Percentiles rank a stretch among this genome's conserved stretches.
phyloP scores from a whole-genome alignment of 2,329 filamentous ascomycete species.

The Didymella keratinophila region DNA sequence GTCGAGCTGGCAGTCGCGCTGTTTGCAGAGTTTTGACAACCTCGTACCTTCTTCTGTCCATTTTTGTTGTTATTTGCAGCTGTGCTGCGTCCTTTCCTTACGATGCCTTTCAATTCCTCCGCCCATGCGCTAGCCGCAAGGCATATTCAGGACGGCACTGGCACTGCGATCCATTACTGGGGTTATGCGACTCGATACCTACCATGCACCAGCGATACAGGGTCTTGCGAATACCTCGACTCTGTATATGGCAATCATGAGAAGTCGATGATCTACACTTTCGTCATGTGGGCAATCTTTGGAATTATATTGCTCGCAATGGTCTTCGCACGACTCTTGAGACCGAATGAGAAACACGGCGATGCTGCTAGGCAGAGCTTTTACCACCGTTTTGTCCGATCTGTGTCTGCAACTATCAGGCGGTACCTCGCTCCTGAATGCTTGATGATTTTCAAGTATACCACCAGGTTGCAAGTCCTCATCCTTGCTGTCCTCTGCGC shows the following conservation, averaged over 20 bases:
- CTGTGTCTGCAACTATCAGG: slow-evolving; percentile 52
- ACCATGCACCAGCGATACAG: slow-evolving; percentile 63
- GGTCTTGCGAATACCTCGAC: slow-evolving; percentile 65
- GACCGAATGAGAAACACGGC: slow-evolving; percentile 21
- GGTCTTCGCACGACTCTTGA: slow-evolving; percentile 38
- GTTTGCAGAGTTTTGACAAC: background rate
- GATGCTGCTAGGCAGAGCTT: slow-evolving; percentile 26
- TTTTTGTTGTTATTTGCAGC: slow-evolving; percentile 12
- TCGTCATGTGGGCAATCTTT: slow-evolving; percentile 62
- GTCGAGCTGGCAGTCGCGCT: background rate
- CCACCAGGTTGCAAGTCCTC: slow-evolving; percentile 71
- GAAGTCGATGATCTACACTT: slow-evolving; percentile 61
- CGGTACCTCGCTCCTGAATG: slow-evolving; percentile 67
- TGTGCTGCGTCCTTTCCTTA: slow-evolving; percentile 20
- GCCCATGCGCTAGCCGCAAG: slow-evolving; percentile 13
- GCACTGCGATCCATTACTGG: slow-evolving; percentile 54
- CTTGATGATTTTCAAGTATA: slow-evolving; percentile 66
- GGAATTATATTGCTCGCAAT: slow-evolving; percentile 54
- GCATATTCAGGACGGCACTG: slow-evolving; percentile 9
- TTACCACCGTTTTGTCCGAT: slow-evolving; percentile 32
- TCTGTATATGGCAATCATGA: slow-evolving; percentile 62
- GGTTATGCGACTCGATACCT: slow-evolving; percentile 61
- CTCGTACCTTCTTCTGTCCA: slow-evolving; percentile 2
- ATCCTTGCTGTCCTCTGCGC: slow-evolving; percentile 63
- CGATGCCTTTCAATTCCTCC: slow-evolving; percentile 9